These are phyloP conservation scores for Penicillium pulvis DNA, from an alignment of 495 filamentous ascomycete genomes.

Conservation along the genomic window DNA sequence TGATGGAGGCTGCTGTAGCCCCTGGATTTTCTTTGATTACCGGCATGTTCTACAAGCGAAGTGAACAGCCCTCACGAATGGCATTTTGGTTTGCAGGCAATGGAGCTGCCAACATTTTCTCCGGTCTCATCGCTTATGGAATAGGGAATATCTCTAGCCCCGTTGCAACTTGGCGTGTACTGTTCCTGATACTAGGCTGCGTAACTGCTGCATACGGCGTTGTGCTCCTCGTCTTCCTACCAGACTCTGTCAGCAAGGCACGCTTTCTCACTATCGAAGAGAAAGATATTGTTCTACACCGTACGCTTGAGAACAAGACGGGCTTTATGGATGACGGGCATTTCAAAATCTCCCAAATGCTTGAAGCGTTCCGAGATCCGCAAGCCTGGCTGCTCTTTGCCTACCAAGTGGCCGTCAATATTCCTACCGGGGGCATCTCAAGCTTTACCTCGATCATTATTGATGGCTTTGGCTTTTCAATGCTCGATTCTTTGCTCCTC, in stretches of 20 bases:
- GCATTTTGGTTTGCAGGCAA: slow-evolving; percentile 49
- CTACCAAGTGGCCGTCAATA: slow-evolving; percentile 12
- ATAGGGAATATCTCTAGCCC: slow-evolving; percentile 22
- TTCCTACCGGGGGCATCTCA: slow-evolving; percentile 31
- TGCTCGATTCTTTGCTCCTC: slow-evolving; percentile 14
- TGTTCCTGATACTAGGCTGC: slow-evolving; percentile 27
- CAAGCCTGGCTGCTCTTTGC: slow-evolving; percentile 31
- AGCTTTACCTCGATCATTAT: background rate
- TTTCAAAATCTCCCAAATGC: slow-evolving; percentile 50
- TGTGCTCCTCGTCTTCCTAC: slow-evolving; percentile 44
- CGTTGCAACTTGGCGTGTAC: slow-evolving; percentile 23
- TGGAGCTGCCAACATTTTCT: slow-evolving; percentile 25
- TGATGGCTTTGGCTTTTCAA: slow-evolving; percentile 17
- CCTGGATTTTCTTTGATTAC: slow-evolving; percentile 34
- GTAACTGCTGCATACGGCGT: slow-evolving; percentile 30
- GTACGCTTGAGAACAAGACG: background rate
- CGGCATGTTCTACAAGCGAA: slow-evolving; percentile 44
- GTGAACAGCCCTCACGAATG: slow-evolving; percentile 53
- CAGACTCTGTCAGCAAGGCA: slow-evolving; percentile 48
- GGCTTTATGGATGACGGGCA: slow-evolving; percentile 26
- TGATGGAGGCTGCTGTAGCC: slow-evolving; percentile 48
- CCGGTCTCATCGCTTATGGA: slow-evolving; percentile 25
- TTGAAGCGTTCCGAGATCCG: slow-evolving; percentile 45
- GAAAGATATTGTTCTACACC: slow-evolving; percentile 30
- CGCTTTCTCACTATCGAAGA: slow-evolving; percentile 46